A percentile compares a stretch with the other conserved stretches of the same genome.
Conservation (phyloP, 257 asterid species). For the Solanum medicagineum region DNA sequence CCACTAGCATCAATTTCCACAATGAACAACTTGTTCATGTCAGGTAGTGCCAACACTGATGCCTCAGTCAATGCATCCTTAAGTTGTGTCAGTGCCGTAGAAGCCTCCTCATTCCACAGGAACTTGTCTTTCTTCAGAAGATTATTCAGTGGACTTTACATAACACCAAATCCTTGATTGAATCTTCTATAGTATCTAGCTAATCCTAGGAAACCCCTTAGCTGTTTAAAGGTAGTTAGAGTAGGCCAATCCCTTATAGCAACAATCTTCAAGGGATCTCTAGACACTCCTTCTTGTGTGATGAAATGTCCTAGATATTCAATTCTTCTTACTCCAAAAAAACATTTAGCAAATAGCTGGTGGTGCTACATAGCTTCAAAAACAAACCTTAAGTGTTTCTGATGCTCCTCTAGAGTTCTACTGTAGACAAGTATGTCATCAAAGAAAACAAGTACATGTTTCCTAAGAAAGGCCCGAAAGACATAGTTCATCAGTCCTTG, state of each 20-base stretch:
- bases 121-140: background rate
- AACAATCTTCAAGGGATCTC: background rate
- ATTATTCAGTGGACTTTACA: background rate
- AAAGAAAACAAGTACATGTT: background rate
- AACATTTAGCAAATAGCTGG: background rate
- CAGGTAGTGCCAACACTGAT: background rate
- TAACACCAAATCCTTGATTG: background rate
- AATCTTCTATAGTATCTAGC: background rate
- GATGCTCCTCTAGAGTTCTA: background rate
- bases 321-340: background rate
- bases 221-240: background rate
- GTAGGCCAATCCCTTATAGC: background rate
- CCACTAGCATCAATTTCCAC: background rate
- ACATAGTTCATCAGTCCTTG: background rate
- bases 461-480: background rate
- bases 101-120: background rate
- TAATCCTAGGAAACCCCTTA: background rate
- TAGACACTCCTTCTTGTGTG: background rate
- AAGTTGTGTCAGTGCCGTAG: no score
- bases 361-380: background rate
- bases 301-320: background rate
- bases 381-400: background rate
- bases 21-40: no score
- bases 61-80: background rate
- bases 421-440: background rate